Evolutionary conservation across 768 basidiomycete genomes (phyloP), one percentile per base, ranked within the genome.

Genomic region (Leccinellum rugosiceps): DNA sequence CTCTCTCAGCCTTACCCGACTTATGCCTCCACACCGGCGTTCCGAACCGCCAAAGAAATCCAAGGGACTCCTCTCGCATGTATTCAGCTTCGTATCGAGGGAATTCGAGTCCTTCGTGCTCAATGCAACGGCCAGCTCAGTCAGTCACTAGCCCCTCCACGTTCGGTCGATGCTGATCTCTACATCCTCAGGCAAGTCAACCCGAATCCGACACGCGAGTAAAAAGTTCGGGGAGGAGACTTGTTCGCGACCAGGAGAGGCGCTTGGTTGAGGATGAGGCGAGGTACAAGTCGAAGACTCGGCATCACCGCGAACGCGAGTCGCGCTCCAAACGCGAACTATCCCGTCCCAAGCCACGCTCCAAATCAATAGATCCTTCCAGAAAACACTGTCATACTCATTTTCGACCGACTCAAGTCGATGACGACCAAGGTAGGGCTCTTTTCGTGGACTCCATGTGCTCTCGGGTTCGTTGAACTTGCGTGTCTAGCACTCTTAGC

Each of bases 91-190:
- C 67, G 81, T 92, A 5, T 83, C 88, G 11, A 77, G 83, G 50
- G 90, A 92, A 68, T 66, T 91, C 35, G 83, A 83, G 47, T 83
- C 84, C 11, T 92, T 92, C 68, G 78, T 91, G 25, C 72, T 80
- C 19, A 86, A 76, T 63, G 90, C 90, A 49, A 83, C 85, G 9
- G 85, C 60, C 9, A 57, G 53, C 25, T 49, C 57, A 59, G 63
- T 66, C 63, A 61, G 67, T 65, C 48, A 26, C 13, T 4, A 19
- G 43, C 25, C 23, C 19, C 3, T 50, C 30, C 14, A 17, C 6
- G n/a, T 17, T 35, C 35, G 17, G n/a, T 51, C 28, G 23, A 4
- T 50, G 34, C 56, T 69, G 50, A 62, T 54, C 26, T 8, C 19
- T 15, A 17, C 46, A 15, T 56, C 46, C 41, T 11, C 53, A 72